These are phyloP conservation scores for Parathielavia appendiculata DNA, from an alignment of 495 filamentous ascomycete genomes.

Conservation along the genomic window DNA sequence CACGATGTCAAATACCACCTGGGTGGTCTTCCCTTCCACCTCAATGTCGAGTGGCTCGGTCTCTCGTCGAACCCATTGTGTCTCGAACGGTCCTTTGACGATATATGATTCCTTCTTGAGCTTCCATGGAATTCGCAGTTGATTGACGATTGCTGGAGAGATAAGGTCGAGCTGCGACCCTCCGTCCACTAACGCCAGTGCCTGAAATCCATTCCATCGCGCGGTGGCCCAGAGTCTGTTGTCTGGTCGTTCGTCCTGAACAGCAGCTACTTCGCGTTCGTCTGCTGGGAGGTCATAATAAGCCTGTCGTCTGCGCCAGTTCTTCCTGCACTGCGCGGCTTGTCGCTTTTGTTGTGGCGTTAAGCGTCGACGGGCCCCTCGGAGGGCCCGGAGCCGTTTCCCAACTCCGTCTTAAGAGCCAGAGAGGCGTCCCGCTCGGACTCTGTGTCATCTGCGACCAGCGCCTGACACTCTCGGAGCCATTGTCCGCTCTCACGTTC, in stretches of 20 bases:
- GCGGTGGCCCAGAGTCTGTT: neutral
- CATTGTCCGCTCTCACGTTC: too few species aligned
- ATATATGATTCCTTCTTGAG: neutral
- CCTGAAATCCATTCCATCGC: neutral
- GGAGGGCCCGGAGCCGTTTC: neutral
- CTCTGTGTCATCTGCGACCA: too few species aligned
- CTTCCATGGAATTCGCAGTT: neutral
- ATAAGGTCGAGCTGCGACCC: neutral
- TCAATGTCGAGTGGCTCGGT: neutral
- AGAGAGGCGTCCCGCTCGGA: too few species aligned
- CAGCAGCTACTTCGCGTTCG: neutral
- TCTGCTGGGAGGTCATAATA: neutral
- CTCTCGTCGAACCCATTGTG: neutral
- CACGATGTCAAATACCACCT: constrained; percentile 1
- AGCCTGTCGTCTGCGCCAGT: neutral
- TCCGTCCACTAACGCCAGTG: neutral
- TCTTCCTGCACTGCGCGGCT: neutral
- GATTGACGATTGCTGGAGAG: neutral
- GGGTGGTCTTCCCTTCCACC: neutral
- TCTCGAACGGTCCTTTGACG: neutral
- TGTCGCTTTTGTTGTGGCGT: neutral
- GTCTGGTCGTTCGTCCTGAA: neutral
- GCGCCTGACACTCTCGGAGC: too few species aligned
- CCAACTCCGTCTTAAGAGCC: neutral
- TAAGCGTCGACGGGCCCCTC: neutral